phyloP scores from a whole-genome alignment of 2,329 filamentous ascomycete genomes.

The Cryphonectria naterciae region DNA sequence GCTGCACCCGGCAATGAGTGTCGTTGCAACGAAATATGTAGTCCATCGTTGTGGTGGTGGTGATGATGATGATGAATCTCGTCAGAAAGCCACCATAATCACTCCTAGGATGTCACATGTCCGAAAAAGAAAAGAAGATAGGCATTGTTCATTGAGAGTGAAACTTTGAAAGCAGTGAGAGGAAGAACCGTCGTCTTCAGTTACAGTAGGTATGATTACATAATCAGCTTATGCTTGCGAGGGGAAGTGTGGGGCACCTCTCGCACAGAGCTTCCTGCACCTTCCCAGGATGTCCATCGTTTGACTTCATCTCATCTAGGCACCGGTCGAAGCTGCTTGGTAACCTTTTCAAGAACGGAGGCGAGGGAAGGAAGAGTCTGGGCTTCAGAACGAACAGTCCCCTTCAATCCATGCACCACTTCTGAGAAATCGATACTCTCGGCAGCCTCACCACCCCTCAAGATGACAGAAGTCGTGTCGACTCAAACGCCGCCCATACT shows the following conservation, averaged over 20 bases:
- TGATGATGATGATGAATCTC: too few relatives aligned
- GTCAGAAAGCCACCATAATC: background rate
- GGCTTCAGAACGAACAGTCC: background rate
- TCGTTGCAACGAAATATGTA: slow-evolving; percentile 78
- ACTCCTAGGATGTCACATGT: background rate
- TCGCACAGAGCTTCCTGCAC: slow-evolving; percentile 21
- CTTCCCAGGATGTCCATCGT: slow-evolving; percentile 15
- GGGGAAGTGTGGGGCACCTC: slow-evolving; percentile 7
- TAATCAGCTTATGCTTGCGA: background rate
- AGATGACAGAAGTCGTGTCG: slow-evolving; percentile 51
- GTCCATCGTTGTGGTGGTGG: slow-evolving; percentile 61
- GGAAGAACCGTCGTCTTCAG: background rate
- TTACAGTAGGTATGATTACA: background rate
- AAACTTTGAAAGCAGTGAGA: background rate
- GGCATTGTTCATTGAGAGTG: background rate
- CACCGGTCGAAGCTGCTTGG: background rate
- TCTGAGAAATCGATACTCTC: background rate
- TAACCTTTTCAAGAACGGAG: background rate
- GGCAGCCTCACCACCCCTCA: slow-evolving; percentile 17
- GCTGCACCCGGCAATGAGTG: slow-evolving; percentile 71
- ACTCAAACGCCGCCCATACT: slow-evolving; percentile 53
- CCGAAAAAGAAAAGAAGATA: background rate
- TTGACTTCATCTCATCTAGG: slow-evolving; percentile 2
- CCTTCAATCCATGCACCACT: background rate
- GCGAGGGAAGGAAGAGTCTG: background rate